phyloP scores from a whole-genome alignment of 192 early-diverging fungal species.

The Spizellomyces punctatus region DNA sequence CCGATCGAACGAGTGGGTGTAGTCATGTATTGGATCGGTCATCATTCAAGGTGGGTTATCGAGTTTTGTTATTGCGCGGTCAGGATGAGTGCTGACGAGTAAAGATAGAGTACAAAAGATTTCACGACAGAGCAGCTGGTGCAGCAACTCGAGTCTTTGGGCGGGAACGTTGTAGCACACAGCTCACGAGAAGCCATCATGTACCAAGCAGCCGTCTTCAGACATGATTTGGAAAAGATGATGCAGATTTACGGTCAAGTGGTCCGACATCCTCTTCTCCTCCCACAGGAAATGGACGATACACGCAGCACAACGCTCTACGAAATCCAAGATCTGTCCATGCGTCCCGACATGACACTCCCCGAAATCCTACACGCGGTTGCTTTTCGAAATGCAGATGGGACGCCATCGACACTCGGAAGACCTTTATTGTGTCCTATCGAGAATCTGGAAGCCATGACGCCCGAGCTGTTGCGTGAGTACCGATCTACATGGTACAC shows the following conservation, averaged over 20 bases:
- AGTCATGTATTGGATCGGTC: constrained; percentile 88
- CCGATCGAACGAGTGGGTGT: constrained; percentile 64
- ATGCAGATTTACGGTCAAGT: constrained; percentile 78
- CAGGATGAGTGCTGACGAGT: neutral
- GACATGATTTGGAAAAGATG: constrained; percentile 74
- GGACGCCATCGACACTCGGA: constrained; percentile 55
- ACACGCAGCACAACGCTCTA: constrained; percentile 75
- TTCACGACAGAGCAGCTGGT: constrained; percentile 71
- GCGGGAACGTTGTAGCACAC: constrained; percentile 89
- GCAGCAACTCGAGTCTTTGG: constrained; percentile 79
- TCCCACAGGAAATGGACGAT: constrained; percentile 79
- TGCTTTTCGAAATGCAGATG: constrained; percentile 54
- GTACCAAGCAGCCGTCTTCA: constrained; percentile 92
- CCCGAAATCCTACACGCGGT: constrained; percentile 86
- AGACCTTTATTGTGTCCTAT: constrained; percentile 76
- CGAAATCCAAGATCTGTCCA: constrained; percentile 87
- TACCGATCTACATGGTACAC: constrained; percentile 85
- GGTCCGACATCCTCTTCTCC: constrained; percentile 73
- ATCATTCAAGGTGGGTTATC: constrained; percentile 79
- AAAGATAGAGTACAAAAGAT: constrained; percentile 63
- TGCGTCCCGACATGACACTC: constrained; percentile 81
- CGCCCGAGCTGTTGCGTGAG: constrained; percentile 63
- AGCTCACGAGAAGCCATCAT: constrained; percentile 91
- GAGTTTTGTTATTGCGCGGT: neutral
- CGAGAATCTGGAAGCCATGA: constrained; percentile 67